These are phyloP conservation scores for Ganoderma meredithae DNA, from an alignment of 1,284 basidiomycete species.

Conservation along the genomic window DNA sequence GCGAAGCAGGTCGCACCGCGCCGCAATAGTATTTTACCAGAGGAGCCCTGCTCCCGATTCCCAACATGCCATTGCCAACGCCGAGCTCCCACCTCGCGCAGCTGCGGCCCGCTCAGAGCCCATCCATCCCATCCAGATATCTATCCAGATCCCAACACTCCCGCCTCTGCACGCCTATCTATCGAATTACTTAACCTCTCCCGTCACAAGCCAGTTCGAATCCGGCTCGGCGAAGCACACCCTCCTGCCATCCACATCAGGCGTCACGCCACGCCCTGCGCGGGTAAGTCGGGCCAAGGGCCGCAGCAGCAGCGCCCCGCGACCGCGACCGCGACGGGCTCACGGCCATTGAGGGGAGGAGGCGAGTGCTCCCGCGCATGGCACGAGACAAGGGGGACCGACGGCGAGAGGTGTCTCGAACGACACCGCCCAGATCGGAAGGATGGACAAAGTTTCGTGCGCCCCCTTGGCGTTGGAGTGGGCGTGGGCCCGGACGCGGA, in stretches of 20 bases:
- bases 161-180: constrained; percentile 4
- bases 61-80: constrained; percentile 1
- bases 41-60: constrained; percentile 1
- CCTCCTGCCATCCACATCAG: background rate
- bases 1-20: constrained; percentile 26
- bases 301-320: constrained; percentile 4
- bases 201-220: background rate
- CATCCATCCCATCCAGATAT: background rate
- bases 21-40: constrained; percentile 10
- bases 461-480: background rate
- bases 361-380: background rate
- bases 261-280: constrained; percentile 4
- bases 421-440: constrained; percentile 18
- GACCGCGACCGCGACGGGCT: background rate
- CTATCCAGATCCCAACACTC: constrained; percentile 1
- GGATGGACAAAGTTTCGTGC: background rate
- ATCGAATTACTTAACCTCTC: background rate
- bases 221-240: background rate
- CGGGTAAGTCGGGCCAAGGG: constrained; percentile 3
- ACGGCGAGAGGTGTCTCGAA: background rate
- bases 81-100: background rate
- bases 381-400: background rate
- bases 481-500: no score
- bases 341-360: background rate
- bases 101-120: background rate